phyloP scores from a whole-genome alignment of 176 grass and related monocot species.

The Musa beccarii region DNA sequence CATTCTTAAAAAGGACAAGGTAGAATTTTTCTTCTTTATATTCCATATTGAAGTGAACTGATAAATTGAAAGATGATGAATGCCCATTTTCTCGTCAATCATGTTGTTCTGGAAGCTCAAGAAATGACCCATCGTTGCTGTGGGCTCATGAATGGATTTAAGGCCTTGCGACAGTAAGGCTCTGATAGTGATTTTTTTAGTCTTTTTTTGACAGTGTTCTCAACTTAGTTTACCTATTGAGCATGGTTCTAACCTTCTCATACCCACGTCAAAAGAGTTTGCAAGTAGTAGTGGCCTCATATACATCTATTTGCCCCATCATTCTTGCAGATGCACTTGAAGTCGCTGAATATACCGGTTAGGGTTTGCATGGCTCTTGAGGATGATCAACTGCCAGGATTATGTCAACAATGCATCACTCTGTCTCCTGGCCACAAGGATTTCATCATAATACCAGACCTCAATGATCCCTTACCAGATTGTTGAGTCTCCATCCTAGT shows the following conservation, averaged over 20 bases:
- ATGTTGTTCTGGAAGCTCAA: no score
- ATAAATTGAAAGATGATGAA: background rate
- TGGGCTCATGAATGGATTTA: no score
- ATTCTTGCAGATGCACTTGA: background rate
- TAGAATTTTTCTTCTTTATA: background rate
- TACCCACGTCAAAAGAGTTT: background rate
- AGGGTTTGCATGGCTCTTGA: background rate
- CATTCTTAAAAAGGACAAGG: background rate
- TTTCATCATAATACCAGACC: background rate
- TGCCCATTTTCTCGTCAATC: background rate
- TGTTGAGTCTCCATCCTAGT: background rate
- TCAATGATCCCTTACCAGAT: background rate
- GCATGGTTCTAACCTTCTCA: background rate
- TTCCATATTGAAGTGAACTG: background rate
- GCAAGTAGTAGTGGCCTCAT: background rate
- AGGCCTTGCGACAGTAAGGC: no score
- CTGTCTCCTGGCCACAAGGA: background rate
- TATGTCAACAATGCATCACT: background rate
- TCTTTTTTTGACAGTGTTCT: background rate
- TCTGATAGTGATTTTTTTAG: no score
- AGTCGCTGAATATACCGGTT: background rate
- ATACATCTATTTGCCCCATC: background rate
- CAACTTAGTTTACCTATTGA: background rate
- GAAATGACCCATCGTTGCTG: no score
- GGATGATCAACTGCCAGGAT: background rate